phyloP scores from a whole-genome alignment of 1,284 basidiomycete genomes.

The Termitomyces sp. region DNA sequence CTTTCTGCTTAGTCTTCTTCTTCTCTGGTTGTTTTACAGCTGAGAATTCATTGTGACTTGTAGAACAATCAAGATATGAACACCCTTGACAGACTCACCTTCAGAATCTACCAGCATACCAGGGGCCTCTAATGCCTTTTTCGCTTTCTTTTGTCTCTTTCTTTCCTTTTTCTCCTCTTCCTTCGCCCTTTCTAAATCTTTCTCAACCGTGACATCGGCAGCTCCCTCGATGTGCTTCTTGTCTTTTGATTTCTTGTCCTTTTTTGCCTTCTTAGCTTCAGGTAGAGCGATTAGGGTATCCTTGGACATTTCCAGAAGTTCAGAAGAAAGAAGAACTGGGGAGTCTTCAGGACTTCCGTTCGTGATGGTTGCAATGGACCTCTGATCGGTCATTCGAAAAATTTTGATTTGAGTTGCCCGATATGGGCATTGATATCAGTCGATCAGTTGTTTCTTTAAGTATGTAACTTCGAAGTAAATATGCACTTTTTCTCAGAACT shows the following conservation, averaged over 20 bases:
- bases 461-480: too few relatives aligned
- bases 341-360: slow-evolving; percentile 1
- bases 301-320: slow-evolving; percentile 11
- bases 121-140: slow-evolving; percentile 13
- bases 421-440: neutral
- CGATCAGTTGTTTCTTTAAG: too few relatives aligned
- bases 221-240: slow-evolving; percentile 11
- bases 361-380: neutral
- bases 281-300: neutral
- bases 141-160: slow-evolving; percentile 24
- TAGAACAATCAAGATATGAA: neutral
- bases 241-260: slow-evolving; percentile 16
- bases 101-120: slow-evolving; percentile 12
- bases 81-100: slow-evolving; percentile 5
- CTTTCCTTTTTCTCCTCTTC: slow-evolving; percentile 20
- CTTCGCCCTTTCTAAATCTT: slow-evolving; percentile 9
- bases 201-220: slow-evolving; percentile 2
- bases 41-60: neutral
- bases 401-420: neutral
- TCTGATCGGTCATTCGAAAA: neutral
- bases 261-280: slow-evolving; percentile 13
- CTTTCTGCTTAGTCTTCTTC: slow-evolving; percentile 21
- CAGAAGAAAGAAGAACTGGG: neutral
- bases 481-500: too few relatives aligned
- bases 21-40: slow-evolving; percentile 18